A percentile compares a stretch with the other conserved stretches of the same genome.
Evolutionary conservation across 192 early-diverging fungal species (phyloP).

Genomic region (Geranomyces michiganensis): DNA sequence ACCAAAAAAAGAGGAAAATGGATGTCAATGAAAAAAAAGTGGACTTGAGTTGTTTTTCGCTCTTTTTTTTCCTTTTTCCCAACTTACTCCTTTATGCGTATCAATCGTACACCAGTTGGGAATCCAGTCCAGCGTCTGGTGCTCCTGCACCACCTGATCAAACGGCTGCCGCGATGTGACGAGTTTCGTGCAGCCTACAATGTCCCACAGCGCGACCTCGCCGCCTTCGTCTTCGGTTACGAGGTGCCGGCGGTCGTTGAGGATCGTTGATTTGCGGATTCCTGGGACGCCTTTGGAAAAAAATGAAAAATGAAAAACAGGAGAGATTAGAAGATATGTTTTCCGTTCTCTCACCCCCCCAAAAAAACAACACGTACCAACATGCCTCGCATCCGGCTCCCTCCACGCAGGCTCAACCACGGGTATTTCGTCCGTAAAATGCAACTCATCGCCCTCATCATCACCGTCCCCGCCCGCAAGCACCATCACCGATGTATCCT

Average conservation of each 20-base stretch:
- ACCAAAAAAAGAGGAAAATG: too few relatives aligned
- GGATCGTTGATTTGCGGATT: conserved; percentile 73
- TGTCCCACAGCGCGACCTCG: conserved; percentile 88
- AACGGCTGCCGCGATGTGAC: conserved; percentile 1
- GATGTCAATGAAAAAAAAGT: too few relatives aligned
- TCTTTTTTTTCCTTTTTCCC: too few relatives aligned
- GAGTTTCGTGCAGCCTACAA: conserved; percentile 68
- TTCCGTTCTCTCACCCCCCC: too few relatives aligned
- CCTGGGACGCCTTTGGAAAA: too few relatives aligned
- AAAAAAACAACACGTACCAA: too few relatives aligned
- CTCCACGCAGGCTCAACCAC: conserved; percentile 47
- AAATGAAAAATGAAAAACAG: too few relatives aligned
- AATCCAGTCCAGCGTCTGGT: conserved; percentile 74
- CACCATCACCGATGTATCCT: conserved; percentile 3
- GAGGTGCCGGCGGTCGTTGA: conserved; percentile 86
- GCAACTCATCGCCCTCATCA: conserved; percentile 6
- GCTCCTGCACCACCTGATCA: conserved; percentile 58
- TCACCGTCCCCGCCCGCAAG: not conserved
- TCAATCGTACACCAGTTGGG: conserved; percentile 93
- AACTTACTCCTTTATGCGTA: conserved; percentile 82
- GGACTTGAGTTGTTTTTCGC: too few relatives aligned
- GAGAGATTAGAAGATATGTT: too few relatives aligned
- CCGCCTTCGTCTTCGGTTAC: conserved; percentile 82
- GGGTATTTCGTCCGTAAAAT: conserved; percentile 1
- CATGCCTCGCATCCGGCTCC: conserved; percentile 34